A percentile compares a stretch with the other conserved stretches of the same genome.
Evolutionary conservation across 2,329 filamentous ascomycete species (phyloP).

Genomic region (Intubia oerlemansii): DNA sequence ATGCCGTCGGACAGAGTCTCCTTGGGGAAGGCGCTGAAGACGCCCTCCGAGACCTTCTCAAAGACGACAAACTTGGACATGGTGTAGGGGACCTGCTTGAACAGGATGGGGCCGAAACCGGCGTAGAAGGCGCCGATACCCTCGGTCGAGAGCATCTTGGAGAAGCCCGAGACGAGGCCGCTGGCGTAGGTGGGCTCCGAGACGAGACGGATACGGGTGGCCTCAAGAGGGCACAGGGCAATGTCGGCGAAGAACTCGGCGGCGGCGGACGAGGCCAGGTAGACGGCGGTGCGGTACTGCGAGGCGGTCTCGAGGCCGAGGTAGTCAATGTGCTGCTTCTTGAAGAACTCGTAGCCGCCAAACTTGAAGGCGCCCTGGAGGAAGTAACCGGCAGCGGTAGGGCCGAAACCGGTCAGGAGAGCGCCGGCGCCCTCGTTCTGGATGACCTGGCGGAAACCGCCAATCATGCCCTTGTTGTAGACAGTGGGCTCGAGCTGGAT

Average conservation of each 20-base stretch:
- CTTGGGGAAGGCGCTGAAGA: conserved; percentile 48
- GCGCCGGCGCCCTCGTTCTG: conserved; percentile 54
- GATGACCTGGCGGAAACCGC: conserved; percentile 59
- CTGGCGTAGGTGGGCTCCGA: conserved; percentile 56
- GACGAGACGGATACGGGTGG: conserved; percentile 68
- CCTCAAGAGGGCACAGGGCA: conserved; percentile 66
- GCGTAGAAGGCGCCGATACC: conserved; percentile 63
- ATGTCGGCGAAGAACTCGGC: conserved; percentile 46
- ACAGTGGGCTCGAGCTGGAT: conserved; percentile 66
- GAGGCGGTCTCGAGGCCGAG: conserved; percentile 49
- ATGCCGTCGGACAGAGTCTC: conserved; percentile 34
- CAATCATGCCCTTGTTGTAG: conserved; percentile 64
- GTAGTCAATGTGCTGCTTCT: conserved; percentile 57
- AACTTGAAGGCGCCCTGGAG: conserved; percentile 76
- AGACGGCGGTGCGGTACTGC: conserved; percentile 52
- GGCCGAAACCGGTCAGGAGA: conserved; percentile 57
- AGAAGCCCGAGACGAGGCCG: conserved; percentile 50
- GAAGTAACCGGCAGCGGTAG: conserved; percentile 65
- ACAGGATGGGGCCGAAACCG: conserved; percentile 58
- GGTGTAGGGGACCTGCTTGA: conserved; percentile 72
- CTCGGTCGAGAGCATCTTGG: conserved; percentile 54
- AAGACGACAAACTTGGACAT: conserved; percentile 79
- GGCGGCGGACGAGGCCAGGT: conserved; percentile 38
- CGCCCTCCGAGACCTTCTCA: conserved; percentile 55
- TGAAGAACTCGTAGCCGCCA: conserved; percentile 77